Base-by-base conservation (phyloP, 495 filamentous ascomycete genomes). In the Aspergillus heteromorphus region DNA sequence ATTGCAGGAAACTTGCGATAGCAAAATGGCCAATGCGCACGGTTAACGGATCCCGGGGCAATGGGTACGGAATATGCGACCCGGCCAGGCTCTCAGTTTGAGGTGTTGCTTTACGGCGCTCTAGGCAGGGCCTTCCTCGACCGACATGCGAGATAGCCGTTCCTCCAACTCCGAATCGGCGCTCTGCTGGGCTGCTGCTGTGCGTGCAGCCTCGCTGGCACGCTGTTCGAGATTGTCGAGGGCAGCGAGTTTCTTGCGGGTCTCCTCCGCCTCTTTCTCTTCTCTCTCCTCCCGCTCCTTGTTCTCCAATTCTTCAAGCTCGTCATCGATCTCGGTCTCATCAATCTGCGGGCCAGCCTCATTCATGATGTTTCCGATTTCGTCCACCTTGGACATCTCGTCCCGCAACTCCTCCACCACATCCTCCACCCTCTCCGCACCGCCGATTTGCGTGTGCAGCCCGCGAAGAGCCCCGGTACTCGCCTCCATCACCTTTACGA, bases 241-340 rank as follows among this genome's bases (percentile, higher is more conserved):
- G 47, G 70, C 70, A 57, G 72, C 73, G 18, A 81, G 76, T 56
- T 63, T 74, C 55, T 66, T 73, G 61, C 60, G 56, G 38, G 76
- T 77, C 61, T 63, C 66, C 51, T 68, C 71, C 47, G 69, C 67
- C 57, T 80, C 76, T 41, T 69, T 67, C 60, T 78, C 76, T 58
- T 85, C 80, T 47, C 66, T 69, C 56, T 76, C 80, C 65, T 75
- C 70, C 66, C 71, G 75, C 70, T 90, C 84, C 57, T 82, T 82
- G 34, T 66, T 75, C 70, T 95, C 83, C 73, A 98, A 63, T 9
- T 78, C 84, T 60, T 88, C 85, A 23, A 97, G 77, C 75, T 96
- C 93, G 40, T 91, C 89, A 53, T 96, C 92, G 49, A 97, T 83
- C 67, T 93, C 92, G 16, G 62, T 73, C 65, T 96, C 93, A 64